Percentiles rank a stretch among this genome's conserved stretches.
Evolutionary conservation across 768 basidiomycete genomes (phyloP).

Genomic region (Rickenella mellea): DNA sequence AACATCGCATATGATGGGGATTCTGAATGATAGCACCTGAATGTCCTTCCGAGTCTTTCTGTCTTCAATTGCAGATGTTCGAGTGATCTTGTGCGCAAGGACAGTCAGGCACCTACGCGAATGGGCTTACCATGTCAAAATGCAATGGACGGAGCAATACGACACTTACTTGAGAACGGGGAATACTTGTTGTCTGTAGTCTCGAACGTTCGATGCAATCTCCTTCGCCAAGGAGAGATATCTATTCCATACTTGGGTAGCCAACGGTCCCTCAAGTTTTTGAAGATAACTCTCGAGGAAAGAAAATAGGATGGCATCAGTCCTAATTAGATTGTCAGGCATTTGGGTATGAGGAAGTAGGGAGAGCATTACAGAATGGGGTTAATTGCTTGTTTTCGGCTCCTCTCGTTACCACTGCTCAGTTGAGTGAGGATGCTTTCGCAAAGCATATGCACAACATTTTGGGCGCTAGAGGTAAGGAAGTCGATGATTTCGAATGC

Average conservation of each 20-base stretch:
- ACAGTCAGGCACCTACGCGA: slow-evolving; percentile 61
- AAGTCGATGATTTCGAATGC: slow-evolving; percentile 80
- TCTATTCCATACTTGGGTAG: slow-evolving; percentile 85
- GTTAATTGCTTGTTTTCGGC: slow-evolving; percentile 50
- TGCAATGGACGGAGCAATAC: neutral
- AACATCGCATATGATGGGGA: no score
- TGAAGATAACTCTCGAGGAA: slow-evolving; percentile 84
- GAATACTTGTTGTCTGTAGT: slow-evolving; percentile 65
- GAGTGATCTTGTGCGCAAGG: slow-evolving; percentile 73
- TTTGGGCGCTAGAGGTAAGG: slow-evolving; percentile 77
- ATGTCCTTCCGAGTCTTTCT: slow-evolving; percentile 79
- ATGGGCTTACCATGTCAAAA: neutral
- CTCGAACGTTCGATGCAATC: slow-evolving; percentile 49
- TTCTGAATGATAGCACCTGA: slow-evolving; percentile 39
- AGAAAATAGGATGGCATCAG: slow-evolving; percentile 63
- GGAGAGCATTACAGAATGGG: slow-evolving; percentile 45
- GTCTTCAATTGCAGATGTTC: slow-evolving; percentile 90
- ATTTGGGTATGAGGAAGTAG: neutral
- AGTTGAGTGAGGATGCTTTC: slow-evolving; percentile 67
- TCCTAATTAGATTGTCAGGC: slow-evolving; percentile 28
- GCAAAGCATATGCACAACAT: slow-evolving; percentile 80
- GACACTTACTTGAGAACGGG: slow-evolving; percentile 55
- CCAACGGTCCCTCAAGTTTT: slow-evolving; percentile 82
- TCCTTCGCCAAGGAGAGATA: slow-evolving; percentile 76
- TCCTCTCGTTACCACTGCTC: slow-evolving; percentile 44